Percentiles rank a stretch among this genome's conserved stretches.
Conservation (phyloP, 345 rosid species). For the Garcia nutans region DNA sequence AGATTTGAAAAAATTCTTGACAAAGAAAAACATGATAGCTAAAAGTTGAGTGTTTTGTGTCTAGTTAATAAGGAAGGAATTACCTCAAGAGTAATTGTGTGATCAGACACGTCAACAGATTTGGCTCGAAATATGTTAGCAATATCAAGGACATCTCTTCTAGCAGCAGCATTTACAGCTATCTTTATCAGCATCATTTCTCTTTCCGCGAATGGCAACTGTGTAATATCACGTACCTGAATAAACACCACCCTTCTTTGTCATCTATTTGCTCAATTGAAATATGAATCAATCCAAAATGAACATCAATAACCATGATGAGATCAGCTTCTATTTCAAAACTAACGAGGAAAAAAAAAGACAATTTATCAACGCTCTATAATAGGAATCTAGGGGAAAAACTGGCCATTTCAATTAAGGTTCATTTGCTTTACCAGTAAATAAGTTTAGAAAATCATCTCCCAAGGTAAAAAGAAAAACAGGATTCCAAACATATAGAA, state of each 20-base stretch:
- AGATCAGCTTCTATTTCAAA: not conserved
- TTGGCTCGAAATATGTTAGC: conserved; percentile 72
- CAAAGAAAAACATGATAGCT: not conserved
- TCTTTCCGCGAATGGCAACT: conserved; percentile 69
- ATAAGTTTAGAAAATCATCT: too few relatives aligned
- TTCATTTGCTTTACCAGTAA: too few relatives aligned
- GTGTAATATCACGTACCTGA: conserved; percentile 66
- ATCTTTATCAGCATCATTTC: conserved; percentile 67
- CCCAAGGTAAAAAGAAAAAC: too few relatives aligned
- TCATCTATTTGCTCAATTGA: conserved; percentile 11
- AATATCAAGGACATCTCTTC: conserved; percentile 68
- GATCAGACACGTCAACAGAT: conserved; percentile 74
- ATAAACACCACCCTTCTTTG: conserved; percentile 5
- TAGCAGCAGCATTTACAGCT: conserved; percentile 57
- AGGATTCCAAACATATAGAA: too few relatives aligned
- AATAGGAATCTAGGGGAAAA: too few relatives aligned
- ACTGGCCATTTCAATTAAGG: too few relatives aligned
- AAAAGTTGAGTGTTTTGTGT: not conserved
- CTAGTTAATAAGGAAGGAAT: not conserved
- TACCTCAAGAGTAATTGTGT: conserved; percentile 73
- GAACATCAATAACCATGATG: not conserved
- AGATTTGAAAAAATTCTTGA: not conserved
- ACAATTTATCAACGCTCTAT: too few relatives aligned
- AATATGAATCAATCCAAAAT: not conserved
- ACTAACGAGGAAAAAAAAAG: not conserved